phyloP scores from a whole-genome alignment of 1,284 basidiomycete genomes.

The Psilocybe mexicana region DNA sequence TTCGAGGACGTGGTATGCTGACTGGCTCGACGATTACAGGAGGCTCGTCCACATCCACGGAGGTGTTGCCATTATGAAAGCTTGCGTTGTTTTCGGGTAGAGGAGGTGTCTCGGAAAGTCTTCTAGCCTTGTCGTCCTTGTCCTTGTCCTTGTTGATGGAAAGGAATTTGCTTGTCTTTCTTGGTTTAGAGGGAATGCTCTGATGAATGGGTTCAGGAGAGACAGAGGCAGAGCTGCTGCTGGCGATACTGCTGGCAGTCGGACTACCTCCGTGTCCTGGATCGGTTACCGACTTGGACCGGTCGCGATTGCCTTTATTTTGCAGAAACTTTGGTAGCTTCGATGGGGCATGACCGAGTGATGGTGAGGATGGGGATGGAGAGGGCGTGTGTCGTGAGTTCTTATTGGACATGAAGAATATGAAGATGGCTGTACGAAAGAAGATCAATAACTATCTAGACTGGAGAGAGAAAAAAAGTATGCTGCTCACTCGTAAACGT shows the following conservation, averaged over 20 bases:
- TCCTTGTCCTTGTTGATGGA: slow-evolving; percentile 23
- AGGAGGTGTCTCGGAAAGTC: slow-evolving; percentile 11
- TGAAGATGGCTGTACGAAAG: background rate
- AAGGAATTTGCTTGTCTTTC: slow-evolving; percentile 31
- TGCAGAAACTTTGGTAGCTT: slow-evolving; percentile 70
- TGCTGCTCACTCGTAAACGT: slow-evolving; percentile 6
- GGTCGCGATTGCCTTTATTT: slow-evolving; percentile 55
- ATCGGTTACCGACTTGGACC: slow-evolving; percentile 59
- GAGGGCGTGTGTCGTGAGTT: slow-evolving; percentile 38
- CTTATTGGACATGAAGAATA: slow-evolving; percentile 36
- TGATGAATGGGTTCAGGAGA: slow-evolving; percentile 35
- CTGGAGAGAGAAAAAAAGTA: background rate
- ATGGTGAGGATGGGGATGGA: slow-evolving; percentile 33
- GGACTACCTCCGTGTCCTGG: slow-evolving; percentile 24
- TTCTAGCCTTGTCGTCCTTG: slow-evolving; percentile 24
- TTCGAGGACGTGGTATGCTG: slow-evolving; percentile 26
- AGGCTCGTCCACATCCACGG: slow-evolving; percentile 27
- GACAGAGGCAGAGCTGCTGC: slow-evolving; percentile 35
- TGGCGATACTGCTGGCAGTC: slow-evolving; percentile 40
- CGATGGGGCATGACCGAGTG: slow-evolving; percentile 35
- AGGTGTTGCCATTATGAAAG: slow-evolving; percentile 8
- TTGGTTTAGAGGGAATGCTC: slow-evolving; percentile 24
- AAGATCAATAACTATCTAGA: slow-evolving; percentile 2
- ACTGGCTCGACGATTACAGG: slow-evolving; percentile 30
- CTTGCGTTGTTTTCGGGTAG: background rate